phyloP scores from a whole-genome alignment of 2,329 filamentous ascomycete genomes.

The Epichloe sp. region DNA sequence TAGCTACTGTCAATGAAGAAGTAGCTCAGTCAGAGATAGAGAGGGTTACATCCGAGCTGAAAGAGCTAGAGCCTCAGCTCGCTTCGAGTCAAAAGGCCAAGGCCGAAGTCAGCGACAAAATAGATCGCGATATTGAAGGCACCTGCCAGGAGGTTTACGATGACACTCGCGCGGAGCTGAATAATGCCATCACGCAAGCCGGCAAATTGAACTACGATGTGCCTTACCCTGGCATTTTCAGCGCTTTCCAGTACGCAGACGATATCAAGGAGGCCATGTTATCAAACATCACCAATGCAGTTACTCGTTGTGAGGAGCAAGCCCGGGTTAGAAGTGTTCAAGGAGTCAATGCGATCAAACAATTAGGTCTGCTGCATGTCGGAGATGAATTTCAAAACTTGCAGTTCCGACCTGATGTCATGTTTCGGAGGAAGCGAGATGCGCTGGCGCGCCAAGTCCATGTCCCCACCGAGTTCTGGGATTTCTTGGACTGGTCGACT shows the following conservation, averaged over 20 bases:
- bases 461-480: slow-evolving; percentile 74
- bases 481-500: slow-evolving; percentile 82
- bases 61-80: slow-evolving; percentile 71
- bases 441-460: slow-evolving; percentile 73
- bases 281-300: slow-evolving; percentile 68
- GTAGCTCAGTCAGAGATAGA: slow-evolving; percentile 77
- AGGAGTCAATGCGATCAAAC: slow-evolving; percentile 79
- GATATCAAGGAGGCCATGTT: slow-evolving; percentile 88
- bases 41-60: slow-evolving; percentile 66
- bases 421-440: slow-evolving; percentile 82
- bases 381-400: slow-evolving; percentile 78
- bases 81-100: slow-evolving; percentile 74
- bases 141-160: slow-evolving; percentile 79
- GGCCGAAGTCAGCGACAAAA: slow-evolving; percentile 64
- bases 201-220: slow-evolving; percentile 71
- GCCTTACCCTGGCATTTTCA: slow-evolving; percentile 73
- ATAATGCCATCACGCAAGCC: slow-evolving; percentile 60
- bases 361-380: slow-evolving; percentile 75
- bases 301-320: slow-evolving; percentile 69
- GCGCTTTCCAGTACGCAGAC: slow-evolving; percentile 83
- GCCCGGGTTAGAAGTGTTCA: slow-evolving; percentile 65
- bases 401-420: slow-evolving; percentile 79
- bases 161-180: slow-evolving; percentile 64
- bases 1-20: slow-evolving; percentile 78
- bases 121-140: slow-evolving; percentile 71